Conservation (phyloP, 148 eudicot species). For the Tetragonia tetragonoides region DNA sequence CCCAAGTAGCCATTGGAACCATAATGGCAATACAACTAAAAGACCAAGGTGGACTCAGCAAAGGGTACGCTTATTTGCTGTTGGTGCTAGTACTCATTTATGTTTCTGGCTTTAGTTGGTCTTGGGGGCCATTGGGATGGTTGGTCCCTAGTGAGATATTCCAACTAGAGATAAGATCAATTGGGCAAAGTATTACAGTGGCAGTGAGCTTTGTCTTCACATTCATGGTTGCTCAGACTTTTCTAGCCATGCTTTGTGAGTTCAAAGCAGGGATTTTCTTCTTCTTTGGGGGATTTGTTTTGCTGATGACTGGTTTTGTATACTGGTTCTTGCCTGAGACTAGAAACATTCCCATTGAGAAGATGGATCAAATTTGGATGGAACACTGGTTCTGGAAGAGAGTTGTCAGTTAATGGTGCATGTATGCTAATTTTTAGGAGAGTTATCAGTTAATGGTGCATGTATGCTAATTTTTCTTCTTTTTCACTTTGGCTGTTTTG, state of each 20-base stretch:
- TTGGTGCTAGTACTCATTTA: conserved; percentile 29
- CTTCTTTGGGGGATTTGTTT: conserved; percentile 41
- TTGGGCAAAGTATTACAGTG: conserved; percentile 33
- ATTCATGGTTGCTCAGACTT: conserved; percentile 28
- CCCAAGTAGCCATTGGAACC: conserved; percentile 29
- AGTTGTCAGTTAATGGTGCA: conserved; percentile 7
- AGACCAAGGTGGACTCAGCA: conserved; percentile 25
- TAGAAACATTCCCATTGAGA: conserved; percentile 26
- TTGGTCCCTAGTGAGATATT: conserved; percentile 36
- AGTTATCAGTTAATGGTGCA: conserved; percentile 6
- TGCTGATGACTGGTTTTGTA: conserved; percentile 33
- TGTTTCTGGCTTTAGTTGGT: conserved; percentile 29
- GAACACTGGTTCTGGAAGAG: conserved; percentile 35
- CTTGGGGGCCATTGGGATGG: conserved; percentile 40
- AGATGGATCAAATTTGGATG: conserved; percentile 34
- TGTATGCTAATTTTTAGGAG: not conserved
- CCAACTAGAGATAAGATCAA: conserved; percentile 28
- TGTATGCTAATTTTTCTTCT: no score
- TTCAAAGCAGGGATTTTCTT: conserved; percentile 36
- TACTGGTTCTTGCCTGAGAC: conserved; percentile 35
- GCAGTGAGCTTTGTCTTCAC: conserved; percentile 33
- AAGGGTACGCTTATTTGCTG: conserved; percentile 26
- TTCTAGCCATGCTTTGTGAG: conserved; percentile 33
- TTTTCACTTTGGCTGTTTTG: no score
- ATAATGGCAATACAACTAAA: conserved; percentile 24